Conservation (phyloP, 192 early-diverging fungal species). For the Podila epigama region DNA sequence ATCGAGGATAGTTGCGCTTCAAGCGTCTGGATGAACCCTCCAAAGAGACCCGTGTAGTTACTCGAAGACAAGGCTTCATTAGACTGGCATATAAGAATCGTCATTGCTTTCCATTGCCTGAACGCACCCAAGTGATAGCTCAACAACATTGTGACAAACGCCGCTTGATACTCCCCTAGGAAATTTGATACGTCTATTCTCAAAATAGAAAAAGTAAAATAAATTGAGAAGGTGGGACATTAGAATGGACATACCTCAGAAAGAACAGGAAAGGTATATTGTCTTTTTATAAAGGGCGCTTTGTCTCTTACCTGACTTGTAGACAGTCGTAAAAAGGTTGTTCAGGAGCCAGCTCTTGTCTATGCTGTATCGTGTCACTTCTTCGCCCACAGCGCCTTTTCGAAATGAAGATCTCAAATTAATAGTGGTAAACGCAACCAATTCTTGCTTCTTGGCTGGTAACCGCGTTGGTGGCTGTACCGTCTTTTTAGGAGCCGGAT, state of each 20-base stretch:
- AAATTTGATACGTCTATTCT: constrained; percentile 56
- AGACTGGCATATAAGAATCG: constrained; percentile 55
- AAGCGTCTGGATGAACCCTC: constrained; percentile 23
- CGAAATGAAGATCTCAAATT: constrained; percentile 88
- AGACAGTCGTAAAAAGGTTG: constrained; percentile 55
- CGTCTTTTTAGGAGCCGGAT: neutral
- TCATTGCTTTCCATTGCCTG: constrained; percentile 69
- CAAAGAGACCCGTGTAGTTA: constrained; percentile 14
- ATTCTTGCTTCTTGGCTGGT: constrained; percentile 2
- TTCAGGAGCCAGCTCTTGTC: constrained; percentile 91
- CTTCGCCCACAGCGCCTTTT: constrained; percentile 64
- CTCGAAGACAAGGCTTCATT: constrained; percentile 4
- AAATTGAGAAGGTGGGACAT: constrained; percentile 37
- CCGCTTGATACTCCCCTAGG: constrained; percentile 72
- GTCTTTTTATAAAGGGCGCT: too few relatives aligned
- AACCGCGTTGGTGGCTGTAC: neutral
- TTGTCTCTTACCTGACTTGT: constrained; percentile 57
- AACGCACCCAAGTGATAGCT: constrained; percentile 44
- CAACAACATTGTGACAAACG: constrained; percentile 70
- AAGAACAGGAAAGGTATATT: too few relatives aligned
- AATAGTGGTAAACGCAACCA: constrained; percentile 71
- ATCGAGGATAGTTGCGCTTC: constrained; percentile 29
- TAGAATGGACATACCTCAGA: too few relatives aligned
- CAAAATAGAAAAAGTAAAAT: constrained; percentile 25
- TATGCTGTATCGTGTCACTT: constrained; percentile 79